Base-by-base conservation (phyloP, 176 grass and related monocot species). In the Phragmites australis region DNA sequence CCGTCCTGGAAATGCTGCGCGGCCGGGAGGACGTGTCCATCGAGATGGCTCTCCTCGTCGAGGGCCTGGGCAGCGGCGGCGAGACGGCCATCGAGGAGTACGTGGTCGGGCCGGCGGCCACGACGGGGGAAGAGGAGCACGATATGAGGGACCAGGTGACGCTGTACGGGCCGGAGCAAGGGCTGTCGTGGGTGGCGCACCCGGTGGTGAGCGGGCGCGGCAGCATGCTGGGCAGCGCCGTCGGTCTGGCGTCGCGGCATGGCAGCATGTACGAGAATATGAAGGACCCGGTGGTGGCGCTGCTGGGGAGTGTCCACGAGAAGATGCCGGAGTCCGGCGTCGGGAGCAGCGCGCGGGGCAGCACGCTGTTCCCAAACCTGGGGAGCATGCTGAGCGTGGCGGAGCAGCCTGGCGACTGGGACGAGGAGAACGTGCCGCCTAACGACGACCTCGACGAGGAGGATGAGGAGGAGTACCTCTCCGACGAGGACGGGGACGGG, bases 31-130 rank as follows among this genome's bases (percentile, higher is more conserved):
- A 98, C 75, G 90, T 93, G 18, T 87, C 88, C 67, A 86, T 83
- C 27, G 89, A 97, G 87, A 89, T 97, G 95, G 95, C 90, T 14
- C 90, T 94, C 18, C 78, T 94, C 17, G 85, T 97, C 3, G 90
- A 97, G 26, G 95, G 95, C 7, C 80, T 97, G 5, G 92, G 85
- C 19, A 85, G 63, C 52, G 18, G 74, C 31, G 73, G 63, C 12
- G 90, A 94, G 10, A 98, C 92, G 4, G 57, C 71, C 8, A 94
- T 98, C 15, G 95, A 98, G 83, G 92, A 93, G 74, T 98, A 94
- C 52, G 84, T 97, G 23, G 80, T 97, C 1, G 87, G 89, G 0
- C 85, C 91, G 0, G 81, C 72, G 12, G 84, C 34, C 9, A 81
- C 46, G 37, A 6, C 13, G 8, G 83, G 76, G 31, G 87, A 81